Percentiles rank a stretch among this genome's conserved stretches.
These are phyloP conservation scores for Citrullus mucosospermus DNA, from an alignment of 306 rosid species.

Conservation along the genomic window DNA sequence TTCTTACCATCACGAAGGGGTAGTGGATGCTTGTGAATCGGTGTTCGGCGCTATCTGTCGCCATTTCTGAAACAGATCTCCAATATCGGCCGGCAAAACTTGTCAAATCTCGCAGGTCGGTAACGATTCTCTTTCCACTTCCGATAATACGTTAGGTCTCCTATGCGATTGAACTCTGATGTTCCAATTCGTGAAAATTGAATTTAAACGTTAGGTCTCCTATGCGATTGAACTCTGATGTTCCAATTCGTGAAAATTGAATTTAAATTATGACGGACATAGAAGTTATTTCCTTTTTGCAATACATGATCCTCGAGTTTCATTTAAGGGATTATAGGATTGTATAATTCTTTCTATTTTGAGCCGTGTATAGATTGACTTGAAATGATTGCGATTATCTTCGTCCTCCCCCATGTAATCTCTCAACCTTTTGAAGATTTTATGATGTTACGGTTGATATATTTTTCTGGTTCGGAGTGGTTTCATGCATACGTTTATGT, in stretches of 20 bases:
- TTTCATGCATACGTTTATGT: not conserved
- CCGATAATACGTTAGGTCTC: not conserved
- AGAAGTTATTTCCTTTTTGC: not conserved
- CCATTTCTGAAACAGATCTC: not conserved
- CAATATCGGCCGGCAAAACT: not conserved
- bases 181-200: not conserved
- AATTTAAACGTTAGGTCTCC: not conserved
- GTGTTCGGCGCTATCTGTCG: not conserved
- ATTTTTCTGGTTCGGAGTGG: not conserved
- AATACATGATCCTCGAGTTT: not conserved
- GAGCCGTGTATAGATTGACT: not conserved
- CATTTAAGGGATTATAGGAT: not conserved
- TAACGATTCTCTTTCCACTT: not conserved
- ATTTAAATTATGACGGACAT: not conserved
- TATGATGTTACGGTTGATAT: not conserved
- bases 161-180: not conserved
- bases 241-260: not conserved
- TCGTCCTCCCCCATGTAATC: not conserved
- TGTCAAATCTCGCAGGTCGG: not conserved
- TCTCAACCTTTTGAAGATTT: not conserved
- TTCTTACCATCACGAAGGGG: no score
- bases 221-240: not conserved
- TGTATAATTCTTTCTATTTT: not conserved
- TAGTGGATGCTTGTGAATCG: no score
- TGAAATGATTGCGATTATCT: not conserved